Evolutionary conservation across 768 basidiomycete genomes (phyloP), one percentile per base, ranked within the genome.

Genomic region (Kwoniella dejecticola): DNA sequence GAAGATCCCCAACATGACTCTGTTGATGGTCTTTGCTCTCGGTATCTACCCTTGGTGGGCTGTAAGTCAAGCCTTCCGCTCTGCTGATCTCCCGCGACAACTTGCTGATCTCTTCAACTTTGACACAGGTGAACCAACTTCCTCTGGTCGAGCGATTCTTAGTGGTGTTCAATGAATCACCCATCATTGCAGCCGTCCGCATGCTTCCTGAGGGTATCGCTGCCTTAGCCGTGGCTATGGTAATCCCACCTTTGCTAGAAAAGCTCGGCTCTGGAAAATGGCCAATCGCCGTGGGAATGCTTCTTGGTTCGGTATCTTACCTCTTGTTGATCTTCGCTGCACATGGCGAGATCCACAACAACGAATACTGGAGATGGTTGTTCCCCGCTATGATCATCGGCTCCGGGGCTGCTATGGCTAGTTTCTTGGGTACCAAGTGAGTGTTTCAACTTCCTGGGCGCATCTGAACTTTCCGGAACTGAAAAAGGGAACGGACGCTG

Each of bases 221-320:
- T 17, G 68, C 70, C 7, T 42, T 68, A 8, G 19, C 36, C 19
- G 54, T 55, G 10, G 66, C 66, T 15, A 52, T 69, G 42, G 56
- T 64, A 23, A 61, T 74, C 31, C 63, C 67, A 5, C 58, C 52
- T n/a, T 27, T 63, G 1, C 24, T 65, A 19, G 49, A 64, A 53
- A 68, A 64, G 52, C 45, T 72, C 31, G 49, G 60, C 11, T 33
- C 31, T 3, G 47, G 63, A 2, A 38, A 60, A 49, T 63, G 63
- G 53, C 63, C 69, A 6, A 70, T 71, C n/a, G 48, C 58, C 33
- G 29, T 40, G 21, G 67, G 64, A 36, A 89, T 89, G 87, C 75
- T 88, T 41, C 80, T 90, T 73, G 81, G 88, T 57, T 80, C 85
- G 50, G 89, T 85, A 74, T 79, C 91, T 64, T 77, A 90, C 74